Percentiles rank a stretch among this genome's conserved stretches.
Conservation (phyloP, 257 asterid species). For the Jaltomata sinuosa region DNA sequence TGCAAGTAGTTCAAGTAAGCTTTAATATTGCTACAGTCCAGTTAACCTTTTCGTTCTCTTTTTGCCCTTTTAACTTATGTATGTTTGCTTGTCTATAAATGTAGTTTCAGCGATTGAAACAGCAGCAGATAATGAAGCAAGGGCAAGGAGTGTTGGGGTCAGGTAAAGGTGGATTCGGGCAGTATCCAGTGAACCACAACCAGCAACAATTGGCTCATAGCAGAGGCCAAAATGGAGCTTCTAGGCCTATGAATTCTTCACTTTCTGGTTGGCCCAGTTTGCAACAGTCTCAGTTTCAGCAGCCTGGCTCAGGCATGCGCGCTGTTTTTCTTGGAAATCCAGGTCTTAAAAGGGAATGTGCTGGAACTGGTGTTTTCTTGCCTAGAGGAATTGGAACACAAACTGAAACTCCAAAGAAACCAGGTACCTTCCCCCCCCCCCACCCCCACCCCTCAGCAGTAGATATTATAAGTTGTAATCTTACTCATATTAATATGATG, state of each 20-base stretch:
- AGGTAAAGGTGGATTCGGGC: constrained; percentile 10
- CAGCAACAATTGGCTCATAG: constrained; percentile 18
- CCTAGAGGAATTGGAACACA: constrained; percentile 44
- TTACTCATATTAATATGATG: too few species aligned
- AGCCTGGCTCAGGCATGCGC: constrained; percentile 29
- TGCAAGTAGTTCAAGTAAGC: constrained; percentile 38
- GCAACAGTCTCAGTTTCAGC: constrained; percentile 19
- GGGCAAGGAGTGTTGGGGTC: constrained; percentile 1
- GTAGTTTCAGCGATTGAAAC: constrained; percentile 31
- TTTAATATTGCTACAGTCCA: background rate
- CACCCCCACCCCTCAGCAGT: too few species aligned
- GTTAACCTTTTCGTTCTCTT: too few species aligned
- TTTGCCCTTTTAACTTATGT: background rate
- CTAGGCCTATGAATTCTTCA: constrained; percentile 13
- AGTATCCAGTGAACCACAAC: constrained; percentile 9
- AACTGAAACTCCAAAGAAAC: constrained; percentile 27
- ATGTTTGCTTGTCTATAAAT: too few species aligned
- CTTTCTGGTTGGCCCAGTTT: constrained; percentile 32
- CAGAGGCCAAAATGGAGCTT: constrained; percentile 9
- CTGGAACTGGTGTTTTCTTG: constrained; percentile 81
- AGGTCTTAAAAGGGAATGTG: constrained; percentile 36
- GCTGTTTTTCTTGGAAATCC: constrained; percentile 39
- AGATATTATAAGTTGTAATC: too few species aligned
- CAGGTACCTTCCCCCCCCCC: too few species aligned
- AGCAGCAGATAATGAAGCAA: constrained; percentile 28